Base-by-base conservation (phyloP, 305 asterid genomes). In the Fraxinus angustifolia region DNA sequence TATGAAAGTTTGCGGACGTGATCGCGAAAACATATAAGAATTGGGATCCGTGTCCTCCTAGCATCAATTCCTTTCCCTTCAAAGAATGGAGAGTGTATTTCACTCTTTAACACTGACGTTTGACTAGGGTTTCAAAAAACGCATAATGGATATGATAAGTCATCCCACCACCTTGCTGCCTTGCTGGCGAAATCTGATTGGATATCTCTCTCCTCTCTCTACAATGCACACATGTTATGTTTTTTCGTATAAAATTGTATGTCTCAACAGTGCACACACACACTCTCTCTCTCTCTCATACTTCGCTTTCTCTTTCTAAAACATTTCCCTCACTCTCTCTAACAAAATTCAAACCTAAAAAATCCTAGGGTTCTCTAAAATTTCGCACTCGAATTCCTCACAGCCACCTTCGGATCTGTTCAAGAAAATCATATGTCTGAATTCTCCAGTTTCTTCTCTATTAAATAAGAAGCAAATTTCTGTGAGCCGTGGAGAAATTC, bases 371-470 rank as follows among this genome's bases (percentile, higher is more conserved):
- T 23, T 62, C n/a, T 62, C 72, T 62, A 23, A 2, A 3, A 62
- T 62, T 62, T 62, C 72, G 72, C 72, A 62, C 34, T 62, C 72
- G 72, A 62, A 62, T 23, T 62, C 72, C 72, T 62, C 72, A 62
- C 34, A 23, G 34, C 34, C 33, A 62, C 72, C 72, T 23, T 62
- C 34, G 72, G 72, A 62, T 62, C 72, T 23, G n/a, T 62, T 62
- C 72, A 23, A 62, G 72, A 62, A 62, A 62, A 23, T 62, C 33
- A 3, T 23, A 10, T 62, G 72, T 23, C 26, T 62, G 34, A 26
- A 62, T 62, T 62, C 72, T 62, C 72, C n/a, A 62, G 72, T 23
- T 23, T 62, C 72, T 62, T 62, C 34, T 62, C n/a, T 23, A 62
- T 62, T 23, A 23, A 23, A 62, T 3, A 34, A 62, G 34, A 23